A percentile compares a stretch with the other conserved stretches of the same genome.
Conservation (phyloP, 2,329 filamentous ascomycete genomes). For the Aureobasidium sp. region DNA sequence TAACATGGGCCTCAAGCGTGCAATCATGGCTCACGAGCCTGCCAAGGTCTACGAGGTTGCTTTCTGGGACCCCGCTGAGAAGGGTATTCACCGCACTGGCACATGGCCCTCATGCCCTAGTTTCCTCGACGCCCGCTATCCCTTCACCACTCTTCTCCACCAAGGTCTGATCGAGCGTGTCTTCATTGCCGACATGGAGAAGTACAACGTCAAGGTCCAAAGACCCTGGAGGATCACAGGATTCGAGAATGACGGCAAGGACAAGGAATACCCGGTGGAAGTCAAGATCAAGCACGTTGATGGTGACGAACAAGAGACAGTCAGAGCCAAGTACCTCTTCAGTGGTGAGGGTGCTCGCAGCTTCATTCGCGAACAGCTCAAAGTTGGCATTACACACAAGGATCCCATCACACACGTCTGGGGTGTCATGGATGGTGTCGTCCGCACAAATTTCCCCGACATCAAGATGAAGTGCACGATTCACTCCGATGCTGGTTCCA, state of each 20-base stretch:
- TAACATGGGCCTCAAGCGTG: conserved; percentile 82
- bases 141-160: conserved; percentile 54
- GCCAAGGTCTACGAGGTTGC: conserved; percentile 72
- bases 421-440: conserved; percentile 60
- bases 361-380: conserved; percentile 54
- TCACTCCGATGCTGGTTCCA: conserved; percentile 54
- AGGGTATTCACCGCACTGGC: conserved; percentile 51
- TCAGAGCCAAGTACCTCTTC: conserved; percentile 55
- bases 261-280: conserved; percentile 68
- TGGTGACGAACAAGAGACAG: conserved; percentile 58
- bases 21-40: conserved; percentile 79
- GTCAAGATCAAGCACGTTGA: conserved; percentile 72
- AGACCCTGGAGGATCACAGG: conserved; percentile 54
- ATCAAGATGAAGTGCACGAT: conserved; percentile 64
- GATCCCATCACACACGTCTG: conserved; percentile 56
- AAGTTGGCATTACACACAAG: conserved; percentile 57
- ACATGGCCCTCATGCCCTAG: conserved; percentile 82
- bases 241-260: conserved; percentile 51
- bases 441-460: conserved; percentile 54
- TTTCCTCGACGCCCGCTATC: conserved; percentile 62
- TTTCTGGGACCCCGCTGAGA: conserved; percentile 52
- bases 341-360: conserved; percentile 55
- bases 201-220: conserved; percentile 48
- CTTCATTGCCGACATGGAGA: conserved; percentile 53
- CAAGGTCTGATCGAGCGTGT: conserved; percentile 55